phyloP scores from a whole-genome alignment of 139 green algal genomes.

The Closterium sp. region DNA sequence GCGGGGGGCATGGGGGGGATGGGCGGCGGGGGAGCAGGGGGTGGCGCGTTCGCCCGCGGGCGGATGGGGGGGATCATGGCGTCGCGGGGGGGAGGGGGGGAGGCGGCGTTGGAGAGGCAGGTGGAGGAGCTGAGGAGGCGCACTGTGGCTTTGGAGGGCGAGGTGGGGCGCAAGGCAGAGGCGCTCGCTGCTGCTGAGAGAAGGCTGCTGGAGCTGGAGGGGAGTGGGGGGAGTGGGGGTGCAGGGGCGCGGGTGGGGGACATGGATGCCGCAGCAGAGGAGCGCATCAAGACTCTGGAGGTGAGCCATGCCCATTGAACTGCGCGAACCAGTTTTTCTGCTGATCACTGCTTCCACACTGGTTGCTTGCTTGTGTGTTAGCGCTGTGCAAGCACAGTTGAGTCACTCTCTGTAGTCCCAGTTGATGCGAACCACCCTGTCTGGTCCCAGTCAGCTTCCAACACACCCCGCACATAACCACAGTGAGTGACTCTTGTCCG shows the following conservation, averaged over 20 bases:
- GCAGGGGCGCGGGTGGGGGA: neutral
- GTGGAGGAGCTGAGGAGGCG: slow-evolving; percentile 35
- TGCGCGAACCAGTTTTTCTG: too few relatives aligned
- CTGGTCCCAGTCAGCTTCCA: too few relatives aligned
- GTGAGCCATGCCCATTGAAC: neutral
- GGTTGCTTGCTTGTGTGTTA: too few relatives aligned
- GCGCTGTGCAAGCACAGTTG: too few relatives aligned
- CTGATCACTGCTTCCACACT: too few relatives aligned
- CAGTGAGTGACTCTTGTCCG: too few relatives aligned
- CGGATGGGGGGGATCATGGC: slow-evolving; percentile 24
- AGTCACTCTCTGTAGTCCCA: too few relatives aligned
- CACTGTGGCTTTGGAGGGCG: slow-evolving; percentile 12
- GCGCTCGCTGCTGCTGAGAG: slow-evolving; percentile 15
- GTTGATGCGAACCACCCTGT: too few relatives aligned
- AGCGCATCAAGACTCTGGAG: neutral
- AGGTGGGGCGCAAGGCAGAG: slow-evolving; percentile 26
- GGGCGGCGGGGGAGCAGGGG: neutral
- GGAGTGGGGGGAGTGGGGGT: neutral
- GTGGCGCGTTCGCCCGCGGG: neutral
- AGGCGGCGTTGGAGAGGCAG: neutral
- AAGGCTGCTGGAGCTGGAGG: neutral
- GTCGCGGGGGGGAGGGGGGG: neutral
- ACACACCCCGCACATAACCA: too few relatives aligned
- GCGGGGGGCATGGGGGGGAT: neutral
- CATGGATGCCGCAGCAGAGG: neutral